A percentile compares a stretch with the other conserved stretches of the same genome.
Conservation (phyloP, 83 land plant species). For the Thuja plicata region DNA sequence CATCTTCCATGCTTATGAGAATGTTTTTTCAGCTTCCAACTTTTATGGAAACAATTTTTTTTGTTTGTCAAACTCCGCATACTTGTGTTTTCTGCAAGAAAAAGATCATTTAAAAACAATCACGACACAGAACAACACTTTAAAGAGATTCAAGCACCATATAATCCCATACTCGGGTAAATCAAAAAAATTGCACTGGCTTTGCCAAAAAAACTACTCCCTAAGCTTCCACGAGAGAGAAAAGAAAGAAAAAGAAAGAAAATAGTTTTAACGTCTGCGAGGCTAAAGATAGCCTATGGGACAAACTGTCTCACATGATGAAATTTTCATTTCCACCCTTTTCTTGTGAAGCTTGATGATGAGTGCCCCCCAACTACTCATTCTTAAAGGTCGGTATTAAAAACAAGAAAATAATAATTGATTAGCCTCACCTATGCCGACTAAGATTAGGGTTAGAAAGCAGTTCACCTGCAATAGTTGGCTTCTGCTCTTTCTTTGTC, state of each 20-base stretch:
- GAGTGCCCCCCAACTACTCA: too few species aligned
- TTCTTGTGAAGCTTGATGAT: too few species aligned
- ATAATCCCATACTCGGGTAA: not conserved
- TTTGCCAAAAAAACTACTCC: not conserved
- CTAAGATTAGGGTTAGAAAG: constrained; percentile 49
- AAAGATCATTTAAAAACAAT: not conserved
- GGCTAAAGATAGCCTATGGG: too few species aligned
- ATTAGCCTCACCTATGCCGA: constrained; percentile 57
- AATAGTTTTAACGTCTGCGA: too few species aligned
- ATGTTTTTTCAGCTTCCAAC: not conserved
- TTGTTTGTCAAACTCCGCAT: not conserved
- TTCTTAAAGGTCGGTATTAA: not conserved
- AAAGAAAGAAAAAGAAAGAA: not conserved
- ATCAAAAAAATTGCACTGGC: not conserved
- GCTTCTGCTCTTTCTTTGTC: constrained; percentile 64
- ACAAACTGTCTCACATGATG: too few species aligned
- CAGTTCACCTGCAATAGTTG: constrained; percentile 84
- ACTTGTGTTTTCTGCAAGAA: not conserved
- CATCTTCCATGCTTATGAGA: not conserved
- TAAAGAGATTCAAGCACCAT: not conserved
- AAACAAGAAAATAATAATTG: not conserved
- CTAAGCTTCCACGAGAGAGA: not conserved
- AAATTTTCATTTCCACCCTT: too few species aligned
- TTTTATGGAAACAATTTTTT: not conserved
- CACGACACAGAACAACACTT: not conserved